phyloP scores from a whole-genome alignment of 1,139 yeast genomes.

The Yamadazyma atlantica region DNA sequence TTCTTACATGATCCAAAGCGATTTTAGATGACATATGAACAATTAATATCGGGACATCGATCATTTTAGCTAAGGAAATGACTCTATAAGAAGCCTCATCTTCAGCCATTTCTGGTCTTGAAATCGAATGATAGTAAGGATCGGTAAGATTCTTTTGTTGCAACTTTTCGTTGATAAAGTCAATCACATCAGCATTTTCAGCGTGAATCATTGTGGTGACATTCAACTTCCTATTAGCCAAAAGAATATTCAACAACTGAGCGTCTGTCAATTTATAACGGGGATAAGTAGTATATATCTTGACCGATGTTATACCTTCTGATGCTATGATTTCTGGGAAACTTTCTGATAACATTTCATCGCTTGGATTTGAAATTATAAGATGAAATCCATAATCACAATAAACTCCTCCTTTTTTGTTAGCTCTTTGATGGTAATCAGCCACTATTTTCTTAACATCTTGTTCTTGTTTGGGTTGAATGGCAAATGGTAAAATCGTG shows the following conservation, averaged over 20 bases:
- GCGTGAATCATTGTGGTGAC: conserved; percentile 52
- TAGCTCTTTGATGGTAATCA: conserved; percentile 29
- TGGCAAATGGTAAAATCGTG: conserved; percentile 42
- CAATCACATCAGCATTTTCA: conserved; percentile 46
- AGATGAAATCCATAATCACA: conserved; percentile 49
- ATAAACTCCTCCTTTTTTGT: conserved; percentile 25
- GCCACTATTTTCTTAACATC: conserved; percentile 23
- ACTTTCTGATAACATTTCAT: conserved; percentile 21
- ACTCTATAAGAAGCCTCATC: conserved; percentile 51
- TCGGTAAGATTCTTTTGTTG: conserved; percentile 32
- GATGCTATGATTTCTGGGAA: conserved; percentile 9
- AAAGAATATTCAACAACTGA: conserved; percentile 35
- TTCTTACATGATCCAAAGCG: conserved; percentile 39
- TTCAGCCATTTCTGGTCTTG: conserved; percentile 46
- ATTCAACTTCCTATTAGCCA: conserved; percentile 37
- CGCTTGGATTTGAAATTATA: conserved; percentile 28
- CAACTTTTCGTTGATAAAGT: conserved; percentile 38
- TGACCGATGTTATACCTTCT: conserved; percentile 42
- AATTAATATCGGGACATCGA: conserved; percentile 43
- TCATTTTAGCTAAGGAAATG: conserved; percentile 37
- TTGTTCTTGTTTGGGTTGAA: conserved; percentile 32
- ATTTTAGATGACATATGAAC: conserved; percentile 48
- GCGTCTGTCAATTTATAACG: conserved; percentile 38
- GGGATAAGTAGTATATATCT: conserved; percentile 48
- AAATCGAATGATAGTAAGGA: conserved; percentile 44